These are phyloP conservation scores for Colletotrichum liaoningense DNA, from an alignment of 2,329 filamentous ascomycete species.

Conservation along the genomic window DNA sequence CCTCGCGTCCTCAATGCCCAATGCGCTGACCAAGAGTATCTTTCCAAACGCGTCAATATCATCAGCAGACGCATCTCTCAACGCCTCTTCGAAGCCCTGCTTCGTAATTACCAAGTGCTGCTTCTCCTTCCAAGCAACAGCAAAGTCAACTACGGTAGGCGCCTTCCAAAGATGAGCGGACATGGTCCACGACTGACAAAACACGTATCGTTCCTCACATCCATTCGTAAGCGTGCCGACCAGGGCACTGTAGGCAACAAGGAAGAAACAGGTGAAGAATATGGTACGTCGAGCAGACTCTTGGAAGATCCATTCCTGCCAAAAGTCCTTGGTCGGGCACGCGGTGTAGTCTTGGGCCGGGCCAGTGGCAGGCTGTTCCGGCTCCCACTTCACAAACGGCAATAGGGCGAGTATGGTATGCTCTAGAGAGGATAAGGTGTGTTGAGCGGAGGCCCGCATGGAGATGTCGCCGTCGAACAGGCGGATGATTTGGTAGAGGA, in stretches of 20 bases:
- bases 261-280: slow-evolving; percentile 59
- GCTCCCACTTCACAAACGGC: slow-evolving; percentile 45
- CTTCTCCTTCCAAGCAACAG: slow-evolving; percentile 49
- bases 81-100: slow-evolving; percentile 40
- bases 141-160: slow-evolving; percentile 48
- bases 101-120: slow-evolving; percentile 50
- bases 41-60: slow-evolving; percentile 56
- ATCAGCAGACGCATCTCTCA: slow-evolving; percentile 52
- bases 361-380: slow-evolving; percentile 28
- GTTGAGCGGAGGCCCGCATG: slow-evolving; percentile 45
- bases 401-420: slow-evolving; percentile 47
- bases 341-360: slow-evolving; percentile 49
- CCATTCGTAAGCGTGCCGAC: slow-evolving; percentile 38
- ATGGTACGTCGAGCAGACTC: slow-evolving; percentile 66
- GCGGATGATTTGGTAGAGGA: slow-evolving; percentile 58
- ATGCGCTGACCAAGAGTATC: slow-evolving; percentile 45
- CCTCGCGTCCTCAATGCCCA: slow-evolving; percentile 48
- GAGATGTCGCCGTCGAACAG: slow-evolving; percentile 56
- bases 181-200: slow-evolving; percentile 52
- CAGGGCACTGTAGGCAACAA: slow-evolving; percentile 51
- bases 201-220: slow-evolving; percentile 45
- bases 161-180: slow-evolving; percentile 53
- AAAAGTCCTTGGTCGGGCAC: slow-evolving; percentile 55
- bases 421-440: slow-evolving; percentile 46
- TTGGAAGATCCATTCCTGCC: slow-evolving; percentile 63